Evolutionary conservation across 176 grass and related monocot species (phyloP), one percentile per base, ranked within the genome.

Genomic region (Carex scoparia): DNA sequence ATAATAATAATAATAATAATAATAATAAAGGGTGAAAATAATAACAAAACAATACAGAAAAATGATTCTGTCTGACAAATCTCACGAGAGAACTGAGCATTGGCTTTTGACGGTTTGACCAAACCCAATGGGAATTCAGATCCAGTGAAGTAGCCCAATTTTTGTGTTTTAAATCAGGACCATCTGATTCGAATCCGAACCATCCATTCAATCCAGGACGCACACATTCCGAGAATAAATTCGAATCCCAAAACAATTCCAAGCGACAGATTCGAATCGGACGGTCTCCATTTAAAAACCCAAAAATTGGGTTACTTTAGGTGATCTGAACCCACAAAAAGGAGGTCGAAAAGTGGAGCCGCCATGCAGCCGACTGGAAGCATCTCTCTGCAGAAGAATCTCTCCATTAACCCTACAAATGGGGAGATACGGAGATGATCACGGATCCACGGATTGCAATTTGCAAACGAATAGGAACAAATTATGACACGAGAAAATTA

Each of bases 1-100:
- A 23, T 23, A 23, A 23, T 23, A 40, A 40, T 40, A 35, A 35
- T 35, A 35, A 38, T 38, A 40, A 40, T 40, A 38, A 38, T 38
- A 0, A 38, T 38, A 38, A 38, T 4, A 40, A 40, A 40, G 38
- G 38, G 38, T 40, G 38, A 40, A 40, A 40, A 40, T 40, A 40
- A 40, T 5, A 40, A 40, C 38, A 40, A 28, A 63, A 18, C 0
- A 70, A 11, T n/a, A 70, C 35, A 70, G 33, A 10, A 44, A 44
- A 70, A 70, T 13, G 67, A 44, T 70, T 70, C 67, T n/a, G 67
- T 75, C 70, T 75, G 70, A 75, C 70, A 75, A 67, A 75, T 53
- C 9, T 75, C 70, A 53, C 46, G 28, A 53, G 44, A 73, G 0
- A 53, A 75, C 44, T 42, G 35, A 44, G 10, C 33, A 49, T 48